These are phyloP conservation scores for Pichia nanzhaoensis DNA, from an alignment of 805 yeast genomes.

Conservation along the genomic window DNA sequence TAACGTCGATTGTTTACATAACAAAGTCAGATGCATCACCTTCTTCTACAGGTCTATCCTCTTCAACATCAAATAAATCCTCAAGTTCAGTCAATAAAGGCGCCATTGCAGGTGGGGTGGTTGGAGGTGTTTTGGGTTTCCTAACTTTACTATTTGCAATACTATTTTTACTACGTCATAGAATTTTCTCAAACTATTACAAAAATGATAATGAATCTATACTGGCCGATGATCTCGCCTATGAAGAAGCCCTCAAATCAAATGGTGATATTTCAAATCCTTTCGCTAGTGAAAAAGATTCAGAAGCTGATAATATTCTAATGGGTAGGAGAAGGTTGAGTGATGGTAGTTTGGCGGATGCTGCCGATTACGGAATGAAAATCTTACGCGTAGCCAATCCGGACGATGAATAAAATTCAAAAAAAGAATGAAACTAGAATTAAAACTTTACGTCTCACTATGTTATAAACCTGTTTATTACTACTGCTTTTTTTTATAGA, in stretches of 20 bases:
- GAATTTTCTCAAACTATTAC: conserved; percentile 27
- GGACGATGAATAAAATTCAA: conserved; percentile 33
- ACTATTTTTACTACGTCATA: conserved; percentile 31
- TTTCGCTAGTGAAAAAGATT: conserved; percentile 49
- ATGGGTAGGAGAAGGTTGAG: conserved; percentile 77
- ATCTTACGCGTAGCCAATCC: conserved; percentile 86
- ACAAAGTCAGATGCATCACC: conserved; percentile 22
- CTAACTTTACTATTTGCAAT: conserved; percentile 20
- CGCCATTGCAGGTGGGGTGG: conserved; percentile 33
- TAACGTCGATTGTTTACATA: conserved; percentile 25
- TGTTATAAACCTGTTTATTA: not conserved
- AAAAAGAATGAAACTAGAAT: too few species aligned
- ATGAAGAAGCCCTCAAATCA: conserved; percentile 51
- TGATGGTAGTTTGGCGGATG: conserved; percentile 84
- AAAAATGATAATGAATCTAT: conserved; percentile 30
- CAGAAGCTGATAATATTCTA: conserved; percentile 45
- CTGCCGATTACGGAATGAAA: conserved; percentile 73
- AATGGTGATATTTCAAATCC: conserved; percentile 41
- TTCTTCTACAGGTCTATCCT: conserved; percentile 21
- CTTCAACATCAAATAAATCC: not conserved
- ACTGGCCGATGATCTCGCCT: conserved; percentile 48
- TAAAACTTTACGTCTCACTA: not conserved
- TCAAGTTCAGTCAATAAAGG: conserved; percentile 20
- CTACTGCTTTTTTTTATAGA: too few species aligned
- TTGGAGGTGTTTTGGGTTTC: conserved; percentile 32